phyloP scores from a whole-genome alignment of 345 rosid species.

The Brassica rapa region DNA sequence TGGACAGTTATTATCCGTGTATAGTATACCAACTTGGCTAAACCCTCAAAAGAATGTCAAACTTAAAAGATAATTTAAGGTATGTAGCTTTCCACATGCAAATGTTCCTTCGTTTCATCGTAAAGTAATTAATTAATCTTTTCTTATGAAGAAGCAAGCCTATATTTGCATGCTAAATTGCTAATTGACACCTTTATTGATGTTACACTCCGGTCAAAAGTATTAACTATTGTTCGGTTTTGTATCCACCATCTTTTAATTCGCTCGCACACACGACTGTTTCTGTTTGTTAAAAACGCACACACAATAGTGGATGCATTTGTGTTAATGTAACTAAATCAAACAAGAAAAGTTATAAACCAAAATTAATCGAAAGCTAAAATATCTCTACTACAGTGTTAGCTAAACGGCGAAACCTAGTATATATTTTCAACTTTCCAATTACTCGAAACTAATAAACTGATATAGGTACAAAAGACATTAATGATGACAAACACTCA shows the following conservation, averaged over 20 bases:
- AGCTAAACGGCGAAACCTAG: background rate
- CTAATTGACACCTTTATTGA: constrained; percentile 27
- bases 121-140: constrained; percentile 13
- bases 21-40: background rate
- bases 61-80: background rate
- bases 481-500: background rate
- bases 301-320: constrained; percentile 4
- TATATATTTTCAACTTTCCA: background rate
- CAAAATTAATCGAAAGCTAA: constrained; percentile 2
- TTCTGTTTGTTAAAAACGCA: constrained; percentile 24
- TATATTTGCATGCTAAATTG: background rate
- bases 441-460: background rate
- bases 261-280: constrained; percentile 21
- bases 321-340: constrained; percentile 13
- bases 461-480: background rate
- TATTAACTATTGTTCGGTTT: constrained; percentile 31
- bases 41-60: constrained; percentile 28
- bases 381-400: background rate
- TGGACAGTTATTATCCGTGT: background rate
- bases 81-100: constrained; percentile 19
- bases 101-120: constrained; percentile 28
- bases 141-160: background rate
- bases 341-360: constrained; percentile 7
- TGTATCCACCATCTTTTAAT: constrained; percentile 19
- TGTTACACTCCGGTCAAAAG: constrained; percentile 35